phyloP scores from a whole-genome alignment of 805 yeast genomes.

The Starmerella roubikii region DNA sequence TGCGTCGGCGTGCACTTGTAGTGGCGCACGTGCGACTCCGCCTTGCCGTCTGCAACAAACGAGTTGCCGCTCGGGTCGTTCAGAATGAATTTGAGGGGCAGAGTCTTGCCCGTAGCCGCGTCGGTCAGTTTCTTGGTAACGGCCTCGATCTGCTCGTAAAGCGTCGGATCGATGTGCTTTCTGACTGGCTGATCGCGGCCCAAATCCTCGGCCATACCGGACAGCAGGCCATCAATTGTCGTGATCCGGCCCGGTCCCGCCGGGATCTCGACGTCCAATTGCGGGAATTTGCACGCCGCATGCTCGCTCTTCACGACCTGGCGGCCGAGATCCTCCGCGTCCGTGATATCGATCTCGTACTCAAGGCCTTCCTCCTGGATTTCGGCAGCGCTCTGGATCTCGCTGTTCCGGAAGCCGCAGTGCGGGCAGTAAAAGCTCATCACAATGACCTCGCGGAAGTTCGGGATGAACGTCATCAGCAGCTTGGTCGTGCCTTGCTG shows the following conservation, averaged over 20 bases:
- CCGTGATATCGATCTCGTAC: slow-evolving; percentile 56
- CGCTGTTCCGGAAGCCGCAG: slow-evolving; percentile 81
- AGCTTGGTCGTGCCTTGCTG: slow-evolving; percentile 72
- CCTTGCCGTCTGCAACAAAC: slow-evolving; percentile 69
- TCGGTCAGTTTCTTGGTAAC: slow-evolving; percentile 47
- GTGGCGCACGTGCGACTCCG: slow-evolving; percentile 61
- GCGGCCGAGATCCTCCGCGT: slow-evolving; percentile 62
- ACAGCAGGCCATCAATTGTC: slow-evolving; percentile 76
- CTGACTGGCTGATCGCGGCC: slow-evolving; percentile 70
- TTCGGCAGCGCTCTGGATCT: slow-evolving; percentile 88
- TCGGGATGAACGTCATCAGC: slow-evolving; percentile 80
- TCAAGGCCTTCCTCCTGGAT: slow-evolving; percentile 81
- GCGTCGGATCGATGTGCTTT: slow-evolving; percentile 57
- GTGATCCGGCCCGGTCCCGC: slow-evolving; percentile 89
- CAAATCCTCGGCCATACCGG: slow-evolving; percentile 74
- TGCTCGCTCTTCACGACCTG: slow-evolving; percentile 86
- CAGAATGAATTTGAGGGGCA: slow-evolving; percentile 62
- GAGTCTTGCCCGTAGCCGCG: slow-evolving; percentile 51
- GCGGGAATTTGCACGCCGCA: slow-evolving; percentile 64
- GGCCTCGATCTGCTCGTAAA: slow-evolving; percentile 58
- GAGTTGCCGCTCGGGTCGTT: slow-evolving; percentile 98
- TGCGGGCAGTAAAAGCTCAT: slow-evolving; percentile 96
- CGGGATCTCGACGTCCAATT: slow-evolving; percentile 87
- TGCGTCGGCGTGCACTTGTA: slow-evolving; percentile 81
- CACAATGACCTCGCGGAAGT: slow-evolving; percentile 73